These are phyloP conservation scores for Cryphonectria japonica DNA, from an alignment of 2,329 filamentous ascomycete genomes.

Conservation along the genomic window DNA sequence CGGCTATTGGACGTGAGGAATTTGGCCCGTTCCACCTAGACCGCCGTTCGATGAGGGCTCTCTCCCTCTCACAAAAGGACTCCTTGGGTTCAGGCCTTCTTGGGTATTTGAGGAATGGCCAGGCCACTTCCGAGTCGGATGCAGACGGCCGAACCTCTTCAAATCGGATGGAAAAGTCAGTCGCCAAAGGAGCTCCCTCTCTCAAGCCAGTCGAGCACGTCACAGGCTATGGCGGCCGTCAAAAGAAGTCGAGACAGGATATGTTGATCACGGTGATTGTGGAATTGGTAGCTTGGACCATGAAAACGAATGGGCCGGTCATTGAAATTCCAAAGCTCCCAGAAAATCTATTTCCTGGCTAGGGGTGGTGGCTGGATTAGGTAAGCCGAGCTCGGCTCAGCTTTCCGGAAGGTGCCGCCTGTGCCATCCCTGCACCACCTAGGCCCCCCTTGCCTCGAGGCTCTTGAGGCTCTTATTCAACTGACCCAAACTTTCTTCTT, in stretches of 20 bases:
- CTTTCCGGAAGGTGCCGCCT: not conserved
- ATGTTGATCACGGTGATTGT: not conserved
- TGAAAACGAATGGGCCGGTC: not conserved
- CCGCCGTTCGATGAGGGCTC: not conserved
- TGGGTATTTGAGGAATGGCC: not conserved
- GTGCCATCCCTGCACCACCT: not conserved
- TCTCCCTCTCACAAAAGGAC: not conserved
- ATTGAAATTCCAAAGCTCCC: not conserved
- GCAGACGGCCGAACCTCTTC: not conserved
- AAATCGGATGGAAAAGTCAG: not conserved
- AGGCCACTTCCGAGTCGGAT: not conserved
- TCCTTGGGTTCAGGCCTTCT: not conserved
- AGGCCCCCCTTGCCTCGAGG: not conserved
- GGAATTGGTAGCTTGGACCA: not conserved
- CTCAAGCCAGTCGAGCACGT: not conserved
- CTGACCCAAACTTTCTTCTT: not conserved
- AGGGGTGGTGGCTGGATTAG: not conserved
- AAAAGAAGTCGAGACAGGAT: too few relatives aligned
- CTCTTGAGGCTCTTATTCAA: not conserved
- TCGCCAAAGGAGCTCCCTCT: not conserved
- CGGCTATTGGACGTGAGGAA: not conserved
- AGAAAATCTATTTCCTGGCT: not conserved
- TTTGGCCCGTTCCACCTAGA: not conserved
- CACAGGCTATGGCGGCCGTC: not conserved
- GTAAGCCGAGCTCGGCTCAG: not conserved